Conservation (phyloP, 1,284 basidiomycete species). For the Ceraceosorus bombacis region DNA sequence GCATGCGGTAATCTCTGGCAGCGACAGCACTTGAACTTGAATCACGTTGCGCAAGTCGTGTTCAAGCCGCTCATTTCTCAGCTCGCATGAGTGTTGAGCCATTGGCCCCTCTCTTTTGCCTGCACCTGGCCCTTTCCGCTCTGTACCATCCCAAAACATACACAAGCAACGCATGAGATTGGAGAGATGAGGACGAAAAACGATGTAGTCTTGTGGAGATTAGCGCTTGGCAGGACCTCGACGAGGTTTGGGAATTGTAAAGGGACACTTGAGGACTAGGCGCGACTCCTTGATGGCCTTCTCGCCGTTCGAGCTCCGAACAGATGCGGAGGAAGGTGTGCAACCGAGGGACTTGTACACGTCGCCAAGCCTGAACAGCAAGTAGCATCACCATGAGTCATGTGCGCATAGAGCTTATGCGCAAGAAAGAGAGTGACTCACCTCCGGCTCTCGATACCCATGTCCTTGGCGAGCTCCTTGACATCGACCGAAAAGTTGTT, state of each 20-base stretch:
- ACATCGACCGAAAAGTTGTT: slow-evolving; percentile 40
- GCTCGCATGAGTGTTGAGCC: too few relatives aligned
- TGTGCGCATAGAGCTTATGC: too few relatives aligned
- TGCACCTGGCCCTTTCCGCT: too few relatives aligned
- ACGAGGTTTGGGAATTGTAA: slow-evolving; percentile 14
- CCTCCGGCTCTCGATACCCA: slow-evolving; percentile 16
- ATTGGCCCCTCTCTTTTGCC: too few relatives aligned
- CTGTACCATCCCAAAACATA: too few relatives aligned
- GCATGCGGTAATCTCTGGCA: too few relatives aligned
- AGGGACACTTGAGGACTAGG: slow-evolving; percentile 11
- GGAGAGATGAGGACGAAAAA: too few relatives aligned
- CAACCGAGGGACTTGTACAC: slow-evolving; percentile 20
- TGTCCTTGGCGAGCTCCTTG: slow-evolving; percentile 16
- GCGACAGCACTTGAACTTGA: too few relatives aligned
- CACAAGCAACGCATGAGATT: too few relatives aligned
- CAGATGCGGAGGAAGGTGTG: background rate
- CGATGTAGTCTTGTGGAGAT: background rate
- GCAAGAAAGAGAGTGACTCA: slow-evolving; percentile 8
- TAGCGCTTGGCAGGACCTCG: background rate
- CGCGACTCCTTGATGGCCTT: slow-evolving; percentile 4
- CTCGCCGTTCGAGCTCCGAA: too few relatives aligned
- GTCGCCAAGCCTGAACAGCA: slow-evolving; percentile 11
- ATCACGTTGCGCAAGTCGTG: too few relatives aligned
- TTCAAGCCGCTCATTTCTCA: too few relatives aligned
- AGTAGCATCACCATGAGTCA: background rate